phyloP scores from a whole-genome alignment of 805 yeast species.

The Torulaspora franciscae region DNA sequence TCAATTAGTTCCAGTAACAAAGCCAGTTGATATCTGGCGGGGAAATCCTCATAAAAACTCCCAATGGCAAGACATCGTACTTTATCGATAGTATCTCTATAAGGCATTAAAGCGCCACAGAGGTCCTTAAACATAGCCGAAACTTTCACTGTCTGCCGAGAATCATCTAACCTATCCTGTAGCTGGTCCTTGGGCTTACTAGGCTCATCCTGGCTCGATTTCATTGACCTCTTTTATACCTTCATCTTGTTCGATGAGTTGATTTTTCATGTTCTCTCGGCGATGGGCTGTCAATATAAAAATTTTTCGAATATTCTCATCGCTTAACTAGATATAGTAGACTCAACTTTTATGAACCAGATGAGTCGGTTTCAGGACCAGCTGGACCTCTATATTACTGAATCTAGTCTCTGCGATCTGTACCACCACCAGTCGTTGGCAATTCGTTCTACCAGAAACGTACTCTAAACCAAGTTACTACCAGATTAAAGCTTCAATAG shows the following conservation, averaged over 20 bases:
- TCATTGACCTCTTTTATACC: background rate
- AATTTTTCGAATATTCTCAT: constrained; percentile 2
- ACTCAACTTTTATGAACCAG: background rate
- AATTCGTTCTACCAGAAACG: background rate
- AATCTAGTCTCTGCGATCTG: background rate
- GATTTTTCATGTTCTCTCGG: background rate
- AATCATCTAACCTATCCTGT: constrained; percentile 15
- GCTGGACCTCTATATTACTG: background rate
- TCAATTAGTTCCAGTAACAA: constrained; percentile 43
- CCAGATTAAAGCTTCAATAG: background rate
- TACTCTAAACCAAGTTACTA: background rate
- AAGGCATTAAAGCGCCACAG: constrained; percentile 14
- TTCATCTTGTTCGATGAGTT: background rate
- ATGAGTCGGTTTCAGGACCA: constrained; percentile 1
- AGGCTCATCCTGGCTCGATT: background rate
- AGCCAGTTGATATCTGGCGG: constrained; percentile 65
- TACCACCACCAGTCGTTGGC: background rate
- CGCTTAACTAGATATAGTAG: background rate
- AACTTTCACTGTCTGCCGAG: constrained; percentile 20
- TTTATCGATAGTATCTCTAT: constrained; percentile 13
- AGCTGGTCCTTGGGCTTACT: background rate
- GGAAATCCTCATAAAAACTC: constrained; percentile 51
- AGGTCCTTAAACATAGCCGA: constrained; percentile 34
- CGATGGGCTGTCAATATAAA: constrained; percentile 5
- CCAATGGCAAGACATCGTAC: constrained; percentile 74